Base-by-base conservation (phyloP, 2,329 filamentous ascomycete genomes). In the Trichoderma semiorbis region DNA sequence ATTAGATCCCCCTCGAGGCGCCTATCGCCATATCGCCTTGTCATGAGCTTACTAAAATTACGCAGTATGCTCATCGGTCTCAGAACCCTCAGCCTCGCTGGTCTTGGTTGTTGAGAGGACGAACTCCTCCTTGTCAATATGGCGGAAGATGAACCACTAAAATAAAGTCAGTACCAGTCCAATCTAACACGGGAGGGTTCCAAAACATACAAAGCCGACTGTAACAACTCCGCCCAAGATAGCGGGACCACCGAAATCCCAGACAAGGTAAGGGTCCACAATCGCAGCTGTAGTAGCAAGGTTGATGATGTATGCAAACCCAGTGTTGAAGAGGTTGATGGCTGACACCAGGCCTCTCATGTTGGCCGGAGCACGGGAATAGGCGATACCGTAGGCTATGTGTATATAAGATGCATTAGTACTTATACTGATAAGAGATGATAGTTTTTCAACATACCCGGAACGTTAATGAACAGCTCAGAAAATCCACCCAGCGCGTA, bases 321-420 rank as follows among this genome's bases (percentile, higher is more conserved):
- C 83, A 2, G 81, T 82, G 76, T 78, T 85, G 78, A 86, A 84
- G 5, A 86, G 77, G 77, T 86, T 86, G 73, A 86, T 78, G 8
- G 85, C 83, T 1, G 84, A 85, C 1, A 87, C 85, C 18, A 86
- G 78, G 74, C 84, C 84, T 73, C 84, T 80, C 85, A 87, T 87
- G 76, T 87, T 86, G 64, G 81, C 78, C 3, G 85, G 85, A 1
- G 85, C 83, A 11, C 84, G 82, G 2, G 85, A 83, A 77, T 87
- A 47, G 4, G 43, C 43, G 43, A 47, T 47, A 47, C 43, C 43
- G 43, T 47, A 47, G 43, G 43, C 43, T 47, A 47, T n/a, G 4
- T n/a, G 7, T 47, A 47, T 11, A 47, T 5, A 30, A 47, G 43
- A 47, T n/a, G 18, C 43, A 47, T 47, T 47, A 47, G 43, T 21